These are phyloP conservation scores for Acacia confusa DNA, from an alignment of 306 rosid species.

Conservation along the genomic window DNA sequence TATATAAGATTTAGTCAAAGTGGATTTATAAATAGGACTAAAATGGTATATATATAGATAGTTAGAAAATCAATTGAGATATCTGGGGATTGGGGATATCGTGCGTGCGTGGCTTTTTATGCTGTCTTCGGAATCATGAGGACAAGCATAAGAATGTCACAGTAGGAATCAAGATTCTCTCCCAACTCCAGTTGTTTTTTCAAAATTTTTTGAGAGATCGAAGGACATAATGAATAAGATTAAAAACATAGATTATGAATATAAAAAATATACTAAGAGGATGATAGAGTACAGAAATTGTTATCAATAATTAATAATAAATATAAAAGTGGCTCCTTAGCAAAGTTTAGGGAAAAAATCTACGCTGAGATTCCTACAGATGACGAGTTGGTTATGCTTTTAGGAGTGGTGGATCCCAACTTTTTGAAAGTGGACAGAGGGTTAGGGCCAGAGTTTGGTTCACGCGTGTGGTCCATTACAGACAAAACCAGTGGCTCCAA, in stretches of 20 bases:
- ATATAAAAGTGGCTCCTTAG: background rate
- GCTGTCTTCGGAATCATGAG: background rate
- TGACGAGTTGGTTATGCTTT: background rate
- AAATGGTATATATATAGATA: no score
- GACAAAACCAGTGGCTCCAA: background rate
- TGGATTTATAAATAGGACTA: no score
- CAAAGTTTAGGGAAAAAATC: background rate
- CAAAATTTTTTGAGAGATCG: background rate
- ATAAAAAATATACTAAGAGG: background rate
- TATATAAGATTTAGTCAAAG: no score
- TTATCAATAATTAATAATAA: background rate
- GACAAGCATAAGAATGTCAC: background rate
- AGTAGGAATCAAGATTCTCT: background rate
- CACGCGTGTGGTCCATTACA: background rate
- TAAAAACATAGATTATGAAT: background rate
- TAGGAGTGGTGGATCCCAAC: background rate
- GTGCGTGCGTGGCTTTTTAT: background rate
- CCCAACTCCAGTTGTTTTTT: background rate
- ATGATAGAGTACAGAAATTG: background rate
- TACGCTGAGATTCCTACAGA: no score
- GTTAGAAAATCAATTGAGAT: background rate
- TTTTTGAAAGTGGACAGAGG: constrained; percentile 30
- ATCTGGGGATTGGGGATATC: background rate
- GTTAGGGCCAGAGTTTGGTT: background rate
- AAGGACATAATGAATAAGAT: background rate